Evolutionary conservation across 78 protist genomes (phyloP).

Genomic region (Emiliania huxleyi): DNA sequence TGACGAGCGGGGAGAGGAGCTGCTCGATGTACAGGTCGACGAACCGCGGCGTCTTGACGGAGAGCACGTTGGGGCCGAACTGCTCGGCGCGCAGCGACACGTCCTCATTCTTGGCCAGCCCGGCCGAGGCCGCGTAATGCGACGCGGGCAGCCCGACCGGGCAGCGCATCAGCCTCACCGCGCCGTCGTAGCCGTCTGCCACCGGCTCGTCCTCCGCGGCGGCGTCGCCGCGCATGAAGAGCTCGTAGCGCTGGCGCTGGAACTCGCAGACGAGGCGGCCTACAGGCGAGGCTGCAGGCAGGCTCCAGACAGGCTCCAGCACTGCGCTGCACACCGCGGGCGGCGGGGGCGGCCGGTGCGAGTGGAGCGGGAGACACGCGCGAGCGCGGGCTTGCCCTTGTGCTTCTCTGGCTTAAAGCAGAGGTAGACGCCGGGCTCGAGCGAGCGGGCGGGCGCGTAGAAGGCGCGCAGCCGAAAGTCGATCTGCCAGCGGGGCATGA

Average conservation of each 20-base stretch:
- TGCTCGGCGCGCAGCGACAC: not conserved
- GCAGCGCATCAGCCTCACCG: not conserved
- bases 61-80: not conserved
- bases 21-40: slow-evolving; percentile 24
- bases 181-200: not conserved
- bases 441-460: not conserved
- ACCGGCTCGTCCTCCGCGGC: not conserved
- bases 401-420: not conserved
- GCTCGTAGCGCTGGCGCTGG: slow-evolving; percentile 36
- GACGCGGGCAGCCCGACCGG: not conserved
- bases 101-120: not conserved
- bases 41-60: not conserved
- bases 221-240: not conserved
- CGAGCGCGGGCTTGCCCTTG: slow-evolving; percentile 3
- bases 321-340: too few relatives aligned
- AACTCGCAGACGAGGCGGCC: not conserved
- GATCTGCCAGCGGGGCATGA: slow-evolving; percentile 17
- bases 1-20: slow-evolving; percentile 26
- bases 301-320: too few relatives aligned
- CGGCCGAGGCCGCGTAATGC: not conserved
- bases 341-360: too few relatives aligned
- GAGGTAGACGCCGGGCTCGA: not conserved
- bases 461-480: not conserved
- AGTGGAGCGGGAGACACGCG: not conserved
- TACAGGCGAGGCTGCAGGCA: too few relatives aligned